Conservation (phyloP, 176 grass and related monocot genomes). For the Cymbopogon citratus region DNA sequence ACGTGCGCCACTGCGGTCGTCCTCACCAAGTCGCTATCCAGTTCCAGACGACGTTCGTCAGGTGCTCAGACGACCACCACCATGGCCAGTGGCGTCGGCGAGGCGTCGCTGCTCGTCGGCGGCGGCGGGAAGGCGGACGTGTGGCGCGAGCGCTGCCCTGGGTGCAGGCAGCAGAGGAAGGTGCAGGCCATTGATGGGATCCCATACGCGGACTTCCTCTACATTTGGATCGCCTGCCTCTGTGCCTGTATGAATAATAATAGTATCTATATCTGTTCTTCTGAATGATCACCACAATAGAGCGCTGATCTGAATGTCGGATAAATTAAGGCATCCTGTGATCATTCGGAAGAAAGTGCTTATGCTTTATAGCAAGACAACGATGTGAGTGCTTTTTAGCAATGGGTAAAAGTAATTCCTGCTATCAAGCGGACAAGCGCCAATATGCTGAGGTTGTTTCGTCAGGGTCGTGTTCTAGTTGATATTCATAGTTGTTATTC, state of each 20-base stretch:
- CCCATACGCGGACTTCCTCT: constrained; percentile 49
- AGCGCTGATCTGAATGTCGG: background rate
- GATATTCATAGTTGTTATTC: background rate
- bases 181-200: constrained; percentile 20
- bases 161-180: constrained; percentile 45
- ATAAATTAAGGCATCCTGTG: background rate
- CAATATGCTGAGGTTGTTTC: background rate
- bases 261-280: background rate
- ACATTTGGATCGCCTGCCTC: constrained; percentile 45
- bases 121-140: background rate
- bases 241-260: constrained; percentile 26
- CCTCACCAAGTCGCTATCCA: background rate
- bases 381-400: background rate
- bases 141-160: constrained; percentile 43
- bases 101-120: background rate
- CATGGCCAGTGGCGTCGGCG: background rate
- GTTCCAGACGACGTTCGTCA: background rate
- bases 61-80: background rate
- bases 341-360: background rate
- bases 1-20: background rate
- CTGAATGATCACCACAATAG: background rate
- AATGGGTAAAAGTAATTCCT: no score
- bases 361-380: background rate
- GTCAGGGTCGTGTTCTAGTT: background rate
- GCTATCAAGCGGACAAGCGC: no score